Percentiles rank a stretch among this genome's conserved stretches.
Evolutionary conservation across 768 basidiomycete genomes (phyloP).

Genomic region (Boletus insuetus): DNA sequence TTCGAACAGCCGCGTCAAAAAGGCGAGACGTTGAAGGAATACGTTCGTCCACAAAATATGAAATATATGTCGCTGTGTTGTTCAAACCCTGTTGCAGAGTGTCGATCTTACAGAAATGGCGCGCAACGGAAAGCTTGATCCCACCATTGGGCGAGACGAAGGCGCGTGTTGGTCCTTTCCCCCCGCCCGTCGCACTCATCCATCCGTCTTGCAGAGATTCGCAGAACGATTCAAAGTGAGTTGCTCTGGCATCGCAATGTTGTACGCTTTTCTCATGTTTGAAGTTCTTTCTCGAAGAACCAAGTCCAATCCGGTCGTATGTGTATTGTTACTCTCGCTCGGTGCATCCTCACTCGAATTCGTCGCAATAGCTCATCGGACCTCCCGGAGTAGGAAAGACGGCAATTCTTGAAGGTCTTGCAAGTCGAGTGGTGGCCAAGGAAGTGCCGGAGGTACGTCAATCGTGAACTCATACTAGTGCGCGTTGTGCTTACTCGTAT

Average conservation of each 20-base stretch:
- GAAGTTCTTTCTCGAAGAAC: conserved; percentile 82
- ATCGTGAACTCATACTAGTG: not conserved
- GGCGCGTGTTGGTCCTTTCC: conserved; percentile 36
- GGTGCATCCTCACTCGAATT: not conserved
- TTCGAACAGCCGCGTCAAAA: conserved; percentile 63
- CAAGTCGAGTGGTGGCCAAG: conserved; percentile 79
- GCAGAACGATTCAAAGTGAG: conserved; percentile 87
- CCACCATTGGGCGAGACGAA: conserved; percentile 86
- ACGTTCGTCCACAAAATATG: conserved; percentile 39
- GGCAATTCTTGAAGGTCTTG: conserved; percentile 87
- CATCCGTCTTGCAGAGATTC: conserved; percentile 57
- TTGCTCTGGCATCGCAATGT: not conserved
- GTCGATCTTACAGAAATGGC: conserved; percentile 84
- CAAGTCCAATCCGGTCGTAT: conserved; percentile 87
- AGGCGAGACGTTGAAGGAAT: conserved; percentile 86
- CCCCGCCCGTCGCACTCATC: not conserved
- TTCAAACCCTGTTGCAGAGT: conserved; percentile 46
- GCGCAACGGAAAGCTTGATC: conserved; percentile 81
- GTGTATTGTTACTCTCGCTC: conserved; percentile 21
- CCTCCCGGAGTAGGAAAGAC: conserved; percentile 93
- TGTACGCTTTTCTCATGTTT: not conserved
- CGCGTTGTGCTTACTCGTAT: not conserved
- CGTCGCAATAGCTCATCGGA: conserved; percentile 58
- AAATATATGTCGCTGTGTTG: not conserved
- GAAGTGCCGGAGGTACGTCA: conserved; percentile 82